Conservation (phyloP, 495 filamentous ascomycete species). For the Talaromyces liani region DNA sequence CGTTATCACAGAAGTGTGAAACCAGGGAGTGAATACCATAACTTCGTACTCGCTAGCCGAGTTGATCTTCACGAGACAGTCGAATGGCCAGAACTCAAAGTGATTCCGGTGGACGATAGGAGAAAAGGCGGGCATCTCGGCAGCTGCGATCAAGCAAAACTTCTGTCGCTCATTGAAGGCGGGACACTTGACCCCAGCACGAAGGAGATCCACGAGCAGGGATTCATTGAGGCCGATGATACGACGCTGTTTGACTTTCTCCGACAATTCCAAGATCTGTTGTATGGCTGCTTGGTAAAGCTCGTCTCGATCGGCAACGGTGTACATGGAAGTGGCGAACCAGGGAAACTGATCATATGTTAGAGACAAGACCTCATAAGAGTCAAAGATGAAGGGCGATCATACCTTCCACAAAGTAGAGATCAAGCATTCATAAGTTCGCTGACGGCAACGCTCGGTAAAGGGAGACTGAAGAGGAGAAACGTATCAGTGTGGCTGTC, state of each 20-base stretch:
- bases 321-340: constrained; percentile 55
- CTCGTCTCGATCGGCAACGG: constrained; percentile 51
- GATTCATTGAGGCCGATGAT: constrained; percentile 41
- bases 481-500: background rate
- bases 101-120: background rate
- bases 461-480: constrained; percentile 49
- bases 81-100: constrained; percentile 26
- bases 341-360: constrained; percentile 52
- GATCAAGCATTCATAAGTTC: constrained; percentile 68
- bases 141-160: constrained; percentile 12
- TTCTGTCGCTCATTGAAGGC: constrained; percentile 57
- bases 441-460: constrained; percentile 56
- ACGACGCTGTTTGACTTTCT: constrained; percentile 23
- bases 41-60: constrained; percentile 20
- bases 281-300: constrained; percentile 45
- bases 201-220: constrained; percentile 51
- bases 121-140: constrained; percentile 2
- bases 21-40: constrained; percentile 14
- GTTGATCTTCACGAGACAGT: constrained; percentile 24
- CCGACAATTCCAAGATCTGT: constrained; percentile 41
- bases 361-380: constrained; percentile 9
- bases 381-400: background rate
- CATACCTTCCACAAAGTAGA: constrained; percentile 63
- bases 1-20: background rate
- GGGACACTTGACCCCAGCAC: constrained; percentile 51